Evolutionary conservation across 257 asterid species (phyloP).

Genomic region (Craterostigma plantagineum): DNA sequence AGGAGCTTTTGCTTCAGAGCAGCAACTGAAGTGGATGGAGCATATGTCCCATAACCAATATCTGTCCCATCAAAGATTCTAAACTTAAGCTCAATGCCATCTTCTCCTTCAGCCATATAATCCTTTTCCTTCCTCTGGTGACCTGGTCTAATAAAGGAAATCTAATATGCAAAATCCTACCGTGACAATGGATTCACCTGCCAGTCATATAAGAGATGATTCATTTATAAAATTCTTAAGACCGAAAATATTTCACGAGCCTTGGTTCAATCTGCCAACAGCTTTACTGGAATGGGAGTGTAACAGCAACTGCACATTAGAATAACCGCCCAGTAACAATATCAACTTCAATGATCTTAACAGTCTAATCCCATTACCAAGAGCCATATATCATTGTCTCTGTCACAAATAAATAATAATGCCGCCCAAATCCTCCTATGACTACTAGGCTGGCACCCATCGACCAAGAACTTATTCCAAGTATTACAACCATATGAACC

Average conservation of each 20-base stretch:
- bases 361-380: conserved; percentile 17
- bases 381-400: conserved; percentile 17
- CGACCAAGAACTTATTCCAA: background rate
- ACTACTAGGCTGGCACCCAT: background rate
- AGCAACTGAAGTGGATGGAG: conserved; percentile 24
- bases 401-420: background rate
- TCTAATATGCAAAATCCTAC: conserved; percentile 7
- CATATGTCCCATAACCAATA: conserved; percentile 36
- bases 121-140: too few relatives aligned
- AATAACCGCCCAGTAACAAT: conserved; percentile 13
- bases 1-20: conserved; percentile 33
- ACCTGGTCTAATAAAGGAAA: conserved; percentile 6
- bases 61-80: conserved; percentile 58
- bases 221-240: conserved; percentile 12
- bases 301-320: conserved; percentile 15
- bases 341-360: too few relatives aligned
- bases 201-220: background rate
- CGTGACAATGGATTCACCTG: conserved; percentile 8
- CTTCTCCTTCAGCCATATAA: conserved; percentile 33
- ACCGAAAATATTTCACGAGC: conserved; percentile 6
- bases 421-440: too few relatives aligned
- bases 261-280: conserved; percentile 11
- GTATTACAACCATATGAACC: too few relatives aligned
- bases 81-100: conserved; percentile 37
- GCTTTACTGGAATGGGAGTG: conserved; percentile 9